These are phyloP conservation scores for Fusarium sp. DNA, from an alignment of 2,329 filamentous ascomycete genomes.

Conservation along the genomic window DNA sequence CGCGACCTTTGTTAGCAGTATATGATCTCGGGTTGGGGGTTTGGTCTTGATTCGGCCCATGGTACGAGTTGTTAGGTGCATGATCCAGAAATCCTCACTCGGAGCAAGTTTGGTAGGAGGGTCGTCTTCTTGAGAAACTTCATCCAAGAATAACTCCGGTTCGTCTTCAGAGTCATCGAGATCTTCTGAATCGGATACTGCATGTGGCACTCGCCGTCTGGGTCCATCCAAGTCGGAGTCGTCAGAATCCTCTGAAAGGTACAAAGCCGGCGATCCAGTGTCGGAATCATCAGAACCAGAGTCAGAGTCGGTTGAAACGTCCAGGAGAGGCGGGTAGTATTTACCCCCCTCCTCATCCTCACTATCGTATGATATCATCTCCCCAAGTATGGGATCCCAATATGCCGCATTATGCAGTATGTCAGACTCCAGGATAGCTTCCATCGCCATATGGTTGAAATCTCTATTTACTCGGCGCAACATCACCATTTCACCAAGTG, in stretches of 20 bases:
- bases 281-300: not conserved
- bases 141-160: rapidly evolving
- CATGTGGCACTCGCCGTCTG: not conserved
- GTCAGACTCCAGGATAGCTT: not conserved
- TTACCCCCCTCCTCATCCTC: not conserved
- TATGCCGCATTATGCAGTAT: not conserved
- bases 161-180: not conserved
- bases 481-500: not conserved
- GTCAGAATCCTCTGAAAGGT: too few species aligned
- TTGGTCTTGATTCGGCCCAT: not conserved
- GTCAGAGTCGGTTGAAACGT: not conserved
- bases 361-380: not conserved
- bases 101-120: rapidly evolving
- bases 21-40: slow-evolving; percentile 3
- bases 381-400: slow-evolving; percentile 1
- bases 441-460: not conserved
- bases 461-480: slow-evolving; percentile 1
- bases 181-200: not conserved
- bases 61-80: not conserved
- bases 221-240: too few species aligned
- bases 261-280: too few species aligned
- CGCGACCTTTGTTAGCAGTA: not conserved
- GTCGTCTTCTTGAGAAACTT: not conserved
- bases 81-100: not conserved
- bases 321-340: not conserved